These are phyloP conservation scores for Saccharomycopsis babjevae DNA, from an alignment of 805 yeast genomes.

Conservation along the genomic window DNA sequence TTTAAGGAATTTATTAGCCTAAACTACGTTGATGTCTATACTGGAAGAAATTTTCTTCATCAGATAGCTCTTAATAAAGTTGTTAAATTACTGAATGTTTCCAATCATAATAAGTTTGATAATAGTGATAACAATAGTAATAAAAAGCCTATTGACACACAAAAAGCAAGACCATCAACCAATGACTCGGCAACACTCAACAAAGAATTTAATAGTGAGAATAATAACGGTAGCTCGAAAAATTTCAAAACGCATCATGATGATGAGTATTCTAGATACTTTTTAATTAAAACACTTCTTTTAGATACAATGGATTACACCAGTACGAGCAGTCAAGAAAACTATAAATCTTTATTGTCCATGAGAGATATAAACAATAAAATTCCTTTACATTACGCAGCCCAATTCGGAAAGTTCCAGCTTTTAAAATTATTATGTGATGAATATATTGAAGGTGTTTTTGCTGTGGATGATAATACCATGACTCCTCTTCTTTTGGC, in stretches of 20 bases:
- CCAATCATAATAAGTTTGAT: not conserved
- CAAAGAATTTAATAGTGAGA: not conserved
- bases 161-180: not conserved
- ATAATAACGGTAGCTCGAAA: not conserved
- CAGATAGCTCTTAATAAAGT: constrained; percentile 34
- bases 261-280: constrained; percentile 10
- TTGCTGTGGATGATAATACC: constrained; percentile 55
- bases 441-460: constrained; percentile 23
- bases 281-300: constrained; percentile 9
- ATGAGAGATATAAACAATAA: constrained; percentile 61
- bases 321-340: constrained; percentile 7
- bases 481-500: constrained; percentile 78
- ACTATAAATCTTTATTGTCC: constrained; percentile 24
- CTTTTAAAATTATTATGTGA: constrained; percentile 30
- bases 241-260: not conserved
- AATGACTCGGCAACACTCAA: not conserved
- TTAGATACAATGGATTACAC: constrained; percentile 1
- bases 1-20: constrained; percentile 52
- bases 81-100: not conserved
- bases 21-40: constrained; percentile 56
- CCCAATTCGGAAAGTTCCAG: constrained; percentile 44
- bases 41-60: constrained; percentile 67
- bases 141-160: not conserved
- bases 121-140: not conserved
- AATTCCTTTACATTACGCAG: constrained; percentile 80